Percentiles rank a stretch among this genome's conserved stretches.
Evolutionary conservation across 352 stramenopile genomes (phyloP).

Genomic region (Elongisporangium undulatum): DNA sequence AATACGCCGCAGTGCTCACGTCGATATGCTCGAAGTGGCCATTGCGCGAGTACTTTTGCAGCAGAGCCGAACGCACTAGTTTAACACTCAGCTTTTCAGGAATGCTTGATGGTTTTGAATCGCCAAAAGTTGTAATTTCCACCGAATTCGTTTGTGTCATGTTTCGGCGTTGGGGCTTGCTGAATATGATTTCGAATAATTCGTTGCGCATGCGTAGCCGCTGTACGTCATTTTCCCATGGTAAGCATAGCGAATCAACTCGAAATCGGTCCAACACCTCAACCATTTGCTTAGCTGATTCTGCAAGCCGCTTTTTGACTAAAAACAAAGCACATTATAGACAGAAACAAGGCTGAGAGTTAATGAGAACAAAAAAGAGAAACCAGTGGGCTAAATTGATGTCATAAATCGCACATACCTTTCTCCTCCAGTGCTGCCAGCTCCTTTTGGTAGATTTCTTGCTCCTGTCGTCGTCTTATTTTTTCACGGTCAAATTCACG

Average conservation of each 20-base stretch:
- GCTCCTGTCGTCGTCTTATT: constrained; percentile 42
- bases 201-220: constrained; percentile 40
- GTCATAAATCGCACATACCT: constrained; percentile 19
- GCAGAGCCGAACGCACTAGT: constrained; percentile 44
- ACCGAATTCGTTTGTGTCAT: constrained; percentile 16
- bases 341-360: neutral
- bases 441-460: constrained; percentile 67
- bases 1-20: constrained; percentile 29
- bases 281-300: constrained; percentile 70
- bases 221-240: constrained; percentile 49
- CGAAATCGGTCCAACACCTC: constrained; percentile 55
- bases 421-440: constrained; percentile 63
- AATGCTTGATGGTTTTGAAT: constrained; percentile 4
- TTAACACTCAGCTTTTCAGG: constrained; percentile 43
- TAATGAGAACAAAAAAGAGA: neutral
- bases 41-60: constrained; percentile 81
- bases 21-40: constrained; percentile 69
- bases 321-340: neutral
- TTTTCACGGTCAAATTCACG: constrained; percentile 73
- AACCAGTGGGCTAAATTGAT: neutral
- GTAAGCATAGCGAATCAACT: constrained; percentile 38
- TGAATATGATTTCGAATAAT: constrained; percentile 64
- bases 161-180: constrained; percentile 34
- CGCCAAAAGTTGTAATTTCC: neutral
- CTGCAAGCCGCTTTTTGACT: constrained; percentile 68